These are phyloP conservation scores for Microsporum ferrugineum DNA, from an alignment of 2,329 filamentous ascomycete genomes.

Conservation along the genomic window DNA sequence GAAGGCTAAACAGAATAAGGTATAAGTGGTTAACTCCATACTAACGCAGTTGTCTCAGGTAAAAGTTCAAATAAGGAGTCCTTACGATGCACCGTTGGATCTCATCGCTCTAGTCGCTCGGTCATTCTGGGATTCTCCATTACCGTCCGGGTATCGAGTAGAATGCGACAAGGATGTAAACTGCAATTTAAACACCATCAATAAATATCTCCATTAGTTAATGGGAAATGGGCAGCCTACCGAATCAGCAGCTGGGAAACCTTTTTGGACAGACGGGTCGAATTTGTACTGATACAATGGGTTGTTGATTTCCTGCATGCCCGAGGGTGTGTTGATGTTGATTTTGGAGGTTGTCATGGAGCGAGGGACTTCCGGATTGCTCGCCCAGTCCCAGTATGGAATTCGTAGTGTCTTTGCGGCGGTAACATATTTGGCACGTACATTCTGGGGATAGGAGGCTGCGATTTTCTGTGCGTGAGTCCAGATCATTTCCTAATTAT, in stretches of 20 bases:
- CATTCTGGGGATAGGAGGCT: conserved; percentile 33
- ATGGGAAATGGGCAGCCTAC: conserved; percentile 4
- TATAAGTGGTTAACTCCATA: neutral
- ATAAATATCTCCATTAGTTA: neutral
- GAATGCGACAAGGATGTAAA: conserved; percentile 9
- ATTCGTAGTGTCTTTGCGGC: conserved; percentile 35
- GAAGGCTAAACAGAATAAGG: conserved; percentile 13
- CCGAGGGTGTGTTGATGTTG: conserved; percentile 33
- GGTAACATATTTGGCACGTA: conserved; percentile 38
- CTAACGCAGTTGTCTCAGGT: neutral
- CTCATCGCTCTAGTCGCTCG: conserved; percentile 14
- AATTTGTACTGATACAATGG: conserved; percentile 38
- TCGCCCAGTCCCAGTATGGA: conserved; percentile 43
- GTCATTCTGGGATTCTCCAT: conserved; percentile 12
- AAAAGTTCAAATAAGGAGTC: neutral
- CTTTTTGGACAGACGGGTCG: conserved; percentile 13
- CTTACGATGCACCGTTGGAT: conserved; percentile 18
- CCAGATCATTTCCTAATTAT: conserved; percentile 29
- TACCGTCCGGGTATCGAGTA: conserved; percentile 14
- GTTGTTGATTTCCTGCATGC: conserved; percentile 31
- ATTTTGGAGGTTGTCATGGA: conserved; percentile 32
- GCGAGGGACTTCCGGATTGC: conserved; percentile 23
- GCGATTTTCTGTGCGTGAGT: conserved; percentile 30
- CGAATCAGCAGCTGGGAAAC: conserved; percentile 16
- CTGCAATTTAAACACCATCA: neutral